Conservation (phyloP, 129 eudicot species). For the Solidago caesia region DNA sequence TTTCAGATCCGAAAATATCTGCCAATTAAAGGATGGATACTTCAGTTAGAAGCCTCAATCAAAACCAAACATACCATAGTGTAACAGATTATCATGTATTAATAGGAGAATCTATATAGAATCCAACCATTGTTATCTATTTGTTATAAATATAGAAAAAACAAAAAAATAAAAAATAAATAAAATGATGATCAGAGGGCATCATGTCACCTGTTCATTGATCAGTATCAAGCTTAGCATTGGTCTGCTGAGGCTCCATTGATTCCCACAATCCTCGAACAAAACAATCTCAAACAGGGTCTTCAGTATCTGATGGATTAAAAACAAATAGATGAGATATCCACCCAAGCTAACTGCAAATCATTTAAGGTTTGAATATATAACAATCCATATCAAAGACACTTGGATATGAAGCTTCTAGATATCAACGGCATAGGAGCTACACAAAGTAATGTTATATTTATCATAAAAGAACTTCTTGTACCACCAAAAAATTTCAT, state of each 20-base stretch:
- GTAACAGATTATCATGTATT: not conserved
- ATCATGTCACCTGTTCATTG: conserved; percentile 64
- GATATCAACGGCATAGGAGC: not conserved
- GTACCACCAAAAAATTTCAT: not conserved
- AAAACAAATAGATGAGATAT: not conserved
- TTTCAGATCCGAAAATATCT: conserved; percentile 83
- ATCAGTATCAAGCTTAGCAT: conserved; percentile 89
- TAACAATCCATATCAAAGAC: not conserved
- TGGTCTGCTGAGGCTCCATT: conserved; percentile 93
- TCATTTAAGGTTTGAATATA: not conserved
- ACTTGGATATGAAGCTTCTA: conserved; percentile 3
- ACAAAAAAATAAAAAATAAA: not conserved
- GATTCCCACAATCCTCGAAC: conserved; percentile 78
- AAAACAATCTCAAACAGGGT: conserved; percentile 92
- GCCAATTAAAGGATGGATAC: conserved; percentile 34
- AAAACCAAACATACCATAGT: not conserved
- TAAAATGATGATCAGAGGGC: not conserved
- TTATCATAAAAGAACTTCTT: not conserved
- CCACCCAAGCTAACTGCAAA: not conserved
- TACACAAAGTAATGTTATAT: too few species aligned
- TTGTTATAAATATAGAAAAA: not conserved
- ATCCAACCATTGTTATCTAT: not conserved
- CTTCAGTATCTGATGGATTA: conserved; percentile 61
- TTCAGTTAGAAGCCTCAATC: conserved; percentile 21
- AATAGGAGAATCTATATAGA: not conserved